Evolutionary conservation across 441 rosid genomes (phyloP), one percentile per base, ranked within the genome.

Genomic region (Metrosideros polymorpha): DNA sequence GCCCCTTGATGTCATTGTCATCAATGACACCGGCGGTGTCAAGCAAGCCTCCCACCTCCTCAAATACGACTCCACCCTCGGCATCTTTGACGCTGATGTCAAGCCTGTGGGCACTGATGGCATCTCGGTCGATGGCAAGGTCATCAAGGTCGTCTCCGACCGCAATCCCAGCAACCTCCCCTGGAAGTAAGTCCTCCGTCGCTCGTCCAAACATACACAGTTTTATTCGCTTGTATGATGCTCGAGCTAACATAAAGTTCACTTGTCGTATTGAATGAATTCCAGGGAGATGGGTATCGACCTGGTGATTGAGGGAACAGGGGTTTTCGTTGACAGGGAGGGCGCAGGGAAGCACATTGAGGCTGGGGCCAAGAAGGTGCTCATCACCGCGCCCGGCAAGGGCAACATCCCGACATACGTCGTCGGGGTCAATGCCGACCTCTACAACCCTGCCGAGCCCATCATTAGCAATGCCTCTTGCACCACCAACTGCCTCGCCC

Each of bases 381-480:
- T 97, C 8, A 97, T 97, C 42, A 96, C 99, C 83, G 99, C 99
- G 19, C 99, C 99, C 2, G 99, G 99, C 43, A 97, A 97, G 90
- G 99, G 99, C 19, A 98, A 97, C 86, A 97, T 97, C 89, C 99
- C 99, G 1, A 97, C 99, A 32, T 97, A 96, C 61, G 99, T 97
- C 1, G 96, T 96, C 66, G 99, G 99, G 13, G 99, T 97, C 85
- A 95, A 97, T 90, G 99, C 93, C 49, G 99, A 95, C 2, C 82
- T 83, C 50, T 97, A 97, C 95, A 93, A 24, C 88, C 96, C 89
- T 8, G 92, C 86, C 12, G 99, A 97, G 86, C 89, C 97, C 84
- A 96, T 96, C 90, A 95, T 97, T 92, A 97, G 99, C 93, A 97
- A 96, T 47, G 99, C 99, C 13, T 97, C 99, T 84, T 97, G 99